These are phyloP conservation scores for Lolium multiflorum DNA, from an alignment of 176 grass and related monocot genomes.

Conservation along the genomic window DNA sequence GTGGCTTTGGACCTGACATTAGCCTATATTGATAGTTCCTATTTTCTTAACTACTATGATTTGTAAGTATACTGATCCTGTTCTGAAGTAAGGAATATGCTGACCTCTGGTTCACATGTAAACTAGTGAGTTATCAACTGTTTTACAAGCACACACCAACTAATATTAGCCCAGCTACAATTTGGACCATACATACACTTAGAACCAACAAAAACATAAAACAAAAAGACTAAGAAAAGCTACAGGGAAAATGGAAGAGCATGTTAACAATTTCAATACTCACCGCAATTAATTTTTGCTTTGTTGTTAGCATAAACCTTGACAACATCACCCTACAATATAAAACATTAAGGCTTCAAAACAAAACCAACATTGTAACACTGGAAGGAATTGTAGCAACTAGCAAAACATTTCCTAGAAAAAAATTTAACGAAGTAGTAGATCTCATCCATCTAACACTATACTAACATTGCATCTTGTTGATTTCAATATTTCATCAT, in stretches of 20 bases:
- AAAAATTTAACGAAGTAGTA: not conserved
- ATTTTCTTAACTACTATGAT: not conserved
- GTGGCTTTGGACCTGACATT: not conserved
- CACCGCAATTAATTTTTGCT: slow-evolving; percentile 93
- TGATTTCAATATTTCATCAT: not conserved
- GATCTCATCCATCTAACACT: not conserved
- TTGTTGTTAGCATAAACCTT: slow-evolving; percentile 79
- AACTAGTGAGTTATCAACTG: not conserved
- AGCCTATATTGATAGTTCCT: not conserved
- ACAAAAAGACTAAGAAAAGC: slow-evolving; percentile 13
- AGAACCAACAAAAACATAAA: not conserved
- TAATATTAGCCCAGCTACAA: not conserved
- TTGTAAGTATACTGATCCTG: not conserved
- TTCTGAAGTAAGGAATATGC: slow-evolving; percentile 1
- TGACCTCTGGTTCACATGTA: not conserved
- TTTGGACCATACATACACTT: not conserved
- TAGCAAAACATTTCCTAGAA: not conserved
- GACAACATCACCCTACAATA: slow-evolving; percentile 78
- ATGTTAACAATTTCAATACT: slow-evolving; percentile 43
- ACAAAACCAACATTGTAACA: slow-evolving; percentile 12
- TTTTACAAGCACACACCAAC: not conserved
- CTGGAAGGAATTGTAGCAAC: not conserved
- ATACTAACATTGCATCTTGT: not conserved
- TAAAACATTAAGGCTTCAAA: slow-evolving; percentile 18
- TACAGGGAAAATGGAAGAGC: slow-evolving; percentile 27